Base-by-base conservation (phyloP, 75 land plant genomes). In the Isoetes taiwanensis region DNA sequence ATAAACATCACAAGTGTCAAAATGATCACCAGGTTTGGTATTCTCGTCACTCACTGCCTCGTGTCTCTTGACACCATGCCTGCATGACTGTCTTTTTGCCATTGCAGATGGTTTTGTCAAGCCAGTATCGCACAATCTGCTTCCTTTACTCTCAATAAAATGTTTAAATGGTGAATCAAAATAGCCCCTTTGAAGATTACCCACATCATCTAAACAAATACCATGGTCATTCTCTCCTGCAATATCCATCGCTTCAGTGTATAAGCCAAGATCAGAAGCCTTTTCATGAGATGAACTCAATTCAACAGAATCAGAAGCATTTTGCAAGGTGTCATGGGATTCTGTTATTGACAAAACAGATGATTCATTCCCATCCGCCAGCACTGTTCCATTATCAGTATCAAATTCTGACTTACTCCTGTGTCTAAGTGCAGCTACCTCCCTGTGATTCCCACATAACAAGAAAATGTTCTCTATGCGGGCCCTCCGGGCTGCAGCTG, bases 391-490 rank as follows among this genome's bases (percentile, higher is more conserved):
- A 11, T 2, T n/a, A 17, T 27, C 1, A 20, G 16, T 34, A 2
- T 2, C 12, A 38, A 34, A 2, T 21, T 1, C 34, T 24, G 10
- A 26, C 26, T 32, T 4, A 19, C 1, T 17, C 10, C 0, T 35
- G 21, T 31, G 24, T 37, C 21, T 46, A 10, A 32, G 52, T n/a
- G n/a, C 39, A 33, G 81, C 72, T 41, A 85, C 62, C 68, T 91
- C 97, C 27, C 97, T 76, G 30, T 71, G 38, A 59, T 81, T 79
- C 23, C 97, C 97, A 65, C 97, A 91, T 26, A 91, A 89, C 32
- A 80, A 64, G 70, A 83, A 83, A 12, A 91, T 91, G 58, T 84
- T 91, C 28, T 91, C 77, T 30, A 91, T 86, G 32, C 95, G 78
- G 30, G 72, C 42, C 26, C 61, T 62, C 37, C 97, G 74, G 2